Evolutionary conservation across 495 filamentous ascomycete species (phyloP), one percentile per base, ranked within the genome.

Genomic region (Recurvomyces mirabilis): DNA sequence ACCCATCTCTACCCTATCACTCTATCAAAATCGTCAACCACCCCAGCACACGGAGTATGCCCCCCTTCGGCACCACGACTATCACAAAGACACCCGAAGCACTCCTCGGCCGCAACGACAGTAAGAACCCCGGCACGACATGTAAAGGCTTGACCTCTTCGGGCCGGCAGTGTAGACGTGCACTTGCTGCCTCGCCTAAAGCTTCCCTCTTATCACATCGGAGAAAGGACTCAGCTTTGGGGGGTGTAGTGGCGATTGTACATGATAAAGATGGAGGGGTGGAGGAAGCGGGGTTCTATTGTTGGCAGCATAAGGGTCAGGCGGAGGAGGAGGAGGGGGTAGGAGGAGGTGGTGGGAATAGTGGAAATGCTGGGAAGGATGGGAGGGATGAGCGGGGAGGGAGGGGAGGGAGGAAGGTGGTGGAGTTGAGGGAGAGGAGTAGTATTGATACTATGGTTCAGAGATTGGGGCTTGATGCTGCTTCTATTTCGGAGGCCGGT

Each of bases 291-390:
- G 67, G 66, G 22, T 77, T 73, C 42, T 98, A 85, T 59, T 98
- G 91, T 70, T 93, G 85, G 81, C 83, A 93, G 57, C 91, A 98
- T 63, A 85, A 84, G 53, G 85, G 93, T 47, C 91, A 98, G 60
- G 85, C 85, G 17, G 62, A 55, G 5, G 39, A 19, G 25, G 31
- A 17, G 18, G 28, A 4, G 15, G 34, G 38, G 32, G 21, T 28
- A 32, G 37, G n/a, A n/a, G n/a, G n/a, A n/a, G n/a, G n/a, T n/a
- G n/a, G n/a, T 15, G 26, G 7, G 26, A 29, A n/a, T 29, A 7
- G 26, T 7, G 26, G n/a, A 7, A n/a, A 29, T 29, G 26, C 7
- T 29, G 26, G 7, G 26, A 29, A 43, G 25, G 17, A 26, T 22
- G 20, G 36, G 23, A 13, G 37, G 13, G 26, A 17, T 10, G 14